phyloP scores from a whole-genome alignment of 2,329 filamentous ascomycete genomes.

The Ascochyta rabiei region DNA sequence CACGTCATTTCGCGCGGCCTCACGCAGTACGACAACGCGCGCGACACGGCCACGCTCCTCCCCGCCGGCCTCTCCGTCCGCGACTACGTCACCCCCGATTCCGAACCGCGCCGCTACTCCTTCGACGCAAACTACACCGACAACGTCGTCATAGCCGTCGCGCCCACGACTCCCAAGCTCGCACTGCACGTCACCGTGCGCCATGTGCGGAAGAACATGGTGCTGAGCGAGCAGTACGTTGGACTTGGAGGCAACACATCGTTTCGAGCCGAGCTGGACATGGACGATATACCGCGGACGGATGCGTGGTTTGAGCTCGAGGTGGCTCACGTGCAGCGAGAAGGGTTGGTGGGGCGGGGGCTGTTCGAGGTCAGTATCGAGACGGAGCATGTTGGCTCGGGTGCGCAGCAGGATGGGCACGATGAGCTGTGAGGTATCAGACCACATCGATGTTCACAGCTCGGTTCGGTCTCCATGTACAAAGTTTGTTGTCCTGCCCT shows the following conservation, averaged over 20 bases:
- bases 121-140: constrained; percentile 25
- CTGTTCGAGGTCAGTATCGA: constrained; percentile 31
- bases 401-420: not conserved
- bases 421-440: constrained; percentile 1
- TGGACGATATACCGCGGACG: constrained; percentile 26
- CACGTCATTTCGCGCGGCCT: constrained; percentile 29
- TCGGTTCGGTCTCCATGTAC: too few relatives aligned
- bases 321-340: constrained; percentile 22
- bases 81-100: constrained; percentile 24
- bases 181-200: constrained; percentile 21
- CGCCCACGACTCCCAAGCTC: constrained; percentile 21
- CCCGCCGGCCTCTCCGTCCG: constrained; percentile 25
- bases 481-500: too few relatives aligned
- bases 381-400: constrained; percentile 15
- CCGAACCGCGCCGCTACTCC: constrained; percentile 26
- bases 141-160: constrained; percentile 24
- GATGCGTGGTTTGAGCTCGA: constrained; percentile 35
- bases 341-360: constrained; percentile 22
- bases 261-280: constrained; percentile 22
- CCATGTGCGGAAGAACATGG: constrained; percentile 26
- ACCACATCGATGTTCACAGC: too few relatives aligned
- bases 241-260: constrained; percentile 23
- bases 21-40: constrained; percentile 31
- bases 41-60: constrained; percentile 29
- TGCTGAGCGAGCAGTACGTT: constrained; percentile 24